Base-by-base conservation (phyloP, 1,284 basidiomycete genomes). In the Hypsizygus ulmarius region DNA sequence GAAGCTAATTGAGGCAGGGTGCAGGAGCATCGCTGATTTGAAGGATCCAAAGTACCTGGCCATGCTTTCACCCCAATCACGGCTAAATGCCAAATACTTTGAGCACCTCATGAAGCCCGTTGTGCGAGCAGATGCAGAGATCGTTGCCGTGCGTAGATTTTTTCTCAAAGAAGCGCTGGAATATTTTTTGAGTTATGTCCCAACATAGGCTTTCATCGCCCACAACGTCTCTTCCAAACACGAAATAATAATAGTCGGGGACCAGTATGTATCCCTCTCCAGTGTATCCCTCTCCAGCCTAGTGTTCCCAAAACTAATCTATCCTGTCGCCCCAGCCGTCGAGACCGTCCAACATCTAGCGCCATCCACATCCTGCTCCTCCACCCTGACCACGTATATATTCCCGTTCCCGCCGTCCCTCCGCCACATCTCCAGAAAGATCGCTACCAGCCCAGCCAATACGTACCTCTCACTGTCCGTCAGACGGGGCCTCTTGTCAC, bases 1-100 rank as follows among this genome's bases (percentile, higher is more conserved):
- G 28, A 54, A 64, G 14, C 68, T 82, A 3, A 67, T 73, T 33
- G 64, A 68, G 3, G 73, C 71, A 11, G 81, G 81, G 8, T 81
- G 77, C 49, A 62, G 49, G 46, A 67, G 67, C 1, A n/a, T 74
- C n/a, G 59, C 62, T 8, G 70, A 78, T 41, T 60, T 82, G 27
- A 57, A 47, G 15, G 56, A 64, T n/a, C 71, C 71, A 7, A 41
- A 65, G 47, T 78, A 68, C 53, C 54, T 61, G 14, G 51, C 59
- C 7, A 57, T 70, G 54, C 59, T 84, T 14, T 62, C 61, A 1
- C 50, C 57, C 14, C 45, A 59, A 5, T 73, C 76, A 55, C 64
- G 63, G 54, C 54, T 69, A 3, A 64, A 65, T 21, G 58, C 69
- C 14, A 66, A 60, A 36, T 81, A 75, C 53, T 57, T 64, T 38